These are phyloP conservation scores for Taiwanofungus camphoratus DNA, from an alignment of 1,284 basidiomycete genomes.

Conservation along the genomic window DNA sequence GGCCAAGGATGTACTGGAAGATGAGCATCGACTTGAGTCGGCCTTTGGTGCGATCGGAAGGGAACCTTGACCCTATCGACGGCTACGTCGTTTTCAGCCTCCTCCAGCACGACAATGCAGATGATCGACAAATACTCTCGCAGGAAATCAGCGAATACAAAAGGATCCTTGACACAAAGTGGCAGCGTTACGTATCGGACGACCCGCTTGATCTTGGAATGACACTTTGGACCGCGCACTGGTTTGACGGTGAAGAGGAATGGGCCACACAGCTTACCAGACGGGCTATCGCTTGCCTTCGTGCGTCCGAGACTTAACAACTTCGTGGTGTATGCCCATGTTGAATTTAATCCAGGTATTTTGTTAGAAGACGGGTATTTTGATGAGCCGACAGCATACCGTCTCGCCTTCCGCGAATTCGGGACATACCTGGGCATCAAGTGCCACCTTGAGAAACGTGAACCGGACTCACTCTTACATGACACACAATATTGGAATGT, in stretches of 20 bases:
- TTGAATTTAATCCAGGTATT: conserved; percentile 4
- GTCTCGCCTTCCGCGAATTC: conserved; percentile 26
- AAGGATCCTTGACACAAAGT: conserved; percentile 21
- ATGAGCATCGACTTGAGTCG: conserved; percentile 20
- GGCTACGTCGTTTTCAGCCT: conserved; percentile 26
- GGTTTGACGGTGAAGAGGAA: conserved; percentile 20
- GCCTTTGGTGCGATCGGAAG: conserved; percentile 21
- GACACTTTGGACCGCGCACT: conserved; percentile 26
- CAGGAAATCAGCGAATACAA: conserved; percentile 22
- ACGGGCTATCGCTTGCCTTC: conserved; percentile 14
- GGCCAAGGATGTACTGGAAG: conserved; percentile 23
- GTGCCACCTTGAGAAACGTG: conserved; percentile 11
- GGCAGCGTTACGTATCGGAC: conserved; percentile 18
- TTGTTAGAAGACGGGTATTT: conserved; percentile 16
- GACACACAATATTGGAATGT: conserved; percentile 16
- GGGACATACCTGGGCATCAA: conserved; percentile 22
- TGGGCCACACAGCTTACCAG: conserved; percentile 19
- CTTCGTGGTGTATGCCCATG: neutral
- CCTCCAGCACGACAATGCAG: conserved; percentile 15
- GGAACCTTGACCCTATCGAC: conserved; percentile 26
- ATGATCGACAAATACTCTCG: conserved; percentile 13
- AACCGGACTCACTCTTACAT: conserved; percentile 5
- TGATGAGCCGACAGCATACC: conserved; percentile 16
- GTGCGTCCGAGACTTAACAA: conserved; percentile 7
- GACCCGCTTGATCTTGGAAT: conserved; percentile 26